phyloP scores from a whole-genome alignment of 306 rosid species.

The Cicer pinnatifidum region DNA sequence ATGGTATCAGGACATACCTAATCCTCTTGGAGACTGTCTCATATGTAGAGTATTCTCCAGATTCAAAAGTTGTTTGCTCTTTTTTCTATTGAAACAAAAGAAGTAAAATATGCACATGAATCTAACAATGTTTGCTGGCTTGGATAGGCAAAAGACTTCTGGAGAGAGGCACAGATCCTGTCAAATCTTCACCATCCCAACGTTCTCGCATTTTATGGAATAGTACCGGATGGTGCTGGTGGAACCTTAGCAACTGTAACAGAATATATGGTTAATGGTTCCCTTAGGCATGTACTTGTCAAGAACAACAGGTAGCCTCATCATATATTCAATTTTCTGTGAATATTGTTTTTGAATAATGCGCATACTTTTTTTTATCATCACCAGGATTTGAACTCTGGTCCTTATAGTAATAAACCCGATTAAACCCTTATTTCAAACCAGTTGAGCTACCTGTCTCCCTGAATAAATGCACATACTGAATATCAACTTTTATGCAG shows the following conservation, averaged over 20 bases:
- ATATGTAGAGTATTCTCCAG: not conserved
- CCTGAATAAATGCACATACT: constrained; percentile 3
- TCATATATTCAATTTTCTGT: constrained; percentile 17
- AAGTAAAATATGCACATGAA: constrained; percentile 20
- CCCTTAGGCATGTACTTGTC: constrained; percentile 77
- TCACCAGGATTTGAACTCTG: too few relatives aligned
- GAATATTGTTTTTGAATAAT: constrained; percentile 23
- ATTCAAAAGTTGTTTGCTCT: constrained; percentile 17
- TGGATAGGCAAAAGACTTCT: constrained; percentile 84
- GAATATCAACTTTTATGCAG: constrained; percentile 56
- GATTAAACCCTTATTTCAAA: too few relatives aligned
- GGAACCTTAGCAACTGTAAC: constrained; percentile 91
- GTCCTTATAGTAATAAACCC: too few relatives aligned
- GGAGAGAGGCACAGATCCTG: constrained; percentile 95
- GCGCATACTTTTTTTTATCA: not conserved
- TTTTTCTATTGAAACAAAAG: constrained; percentile 11
- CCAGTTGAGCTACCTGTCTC: too few relatives aligned
- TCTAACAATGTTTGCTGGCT: constrained; percentile 42
- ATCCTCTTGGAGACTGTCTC: too few relatives aligned
- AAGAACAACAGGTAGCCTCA: constrained; percentile 73
- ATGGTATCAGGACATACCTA: too few relatives aligned
- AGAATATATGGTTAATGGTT: constrained; percentile 93
- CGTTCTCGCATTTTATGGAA: constrained; percentile 90
- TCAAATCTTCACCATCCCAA: constrained; percentile 98
- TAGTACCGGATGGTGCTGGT: constrained; percentile 85